A percentile compares a stretch with the other conserved stretches of the same genome.
These are phyloP conservation scores for Paraconiothyrium brasiliense DNA, from an alignment of 2,329 filamentous ascomycete species.

Conservation along the genomic window DNA sequence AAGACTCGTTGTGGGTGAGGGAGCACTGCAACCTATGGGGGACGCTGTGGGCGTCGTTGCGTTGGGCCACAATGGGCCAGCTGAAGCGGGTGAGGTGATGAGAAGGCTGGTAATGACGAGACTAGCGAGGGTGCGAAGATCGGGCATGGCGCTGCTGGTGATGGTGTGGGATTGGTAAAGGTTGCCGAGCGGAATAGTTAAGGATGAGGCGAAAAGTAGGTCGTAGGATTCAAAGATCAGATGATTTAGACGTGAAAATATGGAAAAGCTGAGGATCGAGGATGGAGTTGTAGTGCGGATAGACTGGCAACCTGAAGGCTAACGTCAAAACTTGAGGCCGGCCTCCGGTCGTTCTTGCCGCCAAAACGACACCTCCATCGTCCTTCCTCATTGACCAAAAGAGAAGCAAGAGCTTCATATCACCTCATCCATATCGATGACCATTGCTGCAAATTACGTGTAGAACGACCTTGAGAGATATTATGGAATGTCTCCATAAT, in stretches of 20 bases:
- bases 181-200: neutral
- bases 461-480: too few relatives aligned
- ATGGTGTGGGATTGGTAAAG: neutral
- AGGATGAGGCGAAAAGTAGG: neutral
- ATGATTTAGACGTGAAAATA: neutral
- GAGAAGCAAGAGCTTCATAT: neutral
- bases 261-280: neutral
- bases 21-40: neutral
- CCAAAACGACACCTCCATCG: neutral
- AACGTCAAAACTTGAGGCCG: neutral
- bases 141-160: neutral
- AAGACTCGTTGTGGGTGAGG: neutral
- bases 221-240: neutral
- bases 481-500: too few relatives aligned
- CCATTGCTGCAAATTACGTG: neutral
- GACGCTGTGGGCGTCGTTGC: neutral
- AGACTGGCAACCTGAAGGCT: neutral
- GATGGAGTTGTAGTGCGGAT: neutral
- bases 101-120: neutral
- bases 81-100: neutral
- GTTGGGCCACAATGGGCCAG: slow-evolving; percentile 2
- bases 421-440: neutral
- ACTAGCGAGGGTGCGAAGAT: neutral
- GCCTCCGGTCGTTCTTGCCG: neutral
- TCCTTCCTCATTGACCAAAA: neutral